Conservation (phyloP, 768 basidiomycete genomes). For the Rhizopogon vesiculosus region DNA sequence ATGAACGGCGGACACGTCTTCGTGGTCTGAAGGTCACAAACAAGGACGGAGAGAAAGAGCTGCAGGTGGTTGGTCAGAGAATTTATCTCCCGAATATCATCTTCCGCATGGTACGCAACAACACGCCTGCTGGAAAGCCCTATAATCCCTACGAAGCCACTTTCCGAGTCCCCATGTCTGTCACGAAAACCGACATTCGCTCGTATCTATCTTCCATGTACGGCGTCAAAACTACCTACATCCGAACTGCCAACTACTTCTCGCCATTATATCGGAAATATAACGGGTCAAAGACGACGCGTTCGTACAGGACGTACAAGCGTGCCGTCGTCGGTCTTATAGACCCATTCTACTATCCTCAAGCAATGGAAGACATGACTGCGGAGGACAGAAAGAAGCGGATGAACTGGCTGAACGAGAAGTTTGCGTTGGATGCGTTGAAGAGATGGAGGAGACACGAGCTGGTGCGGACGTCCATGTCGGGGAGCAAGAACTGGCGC, state of each 20-base stretch:
- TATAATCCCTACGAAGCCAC: constrained; percentile 97
- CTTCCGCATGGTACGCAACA: constrained; percentile 80
- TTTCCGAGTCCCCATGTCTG: constrained; percentile 82
- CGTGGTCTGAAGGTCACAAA: constrained; percentile 55
- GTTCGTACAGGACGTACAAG: constrained; percentile 66
- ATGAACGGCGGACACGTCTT: constrained; percentile 56
- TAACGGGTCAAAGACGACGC: constrained; percentile 22
- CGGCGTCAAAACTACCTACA: constrained; percentile 85
- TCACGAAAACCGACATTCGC: constrained; percentile 91
- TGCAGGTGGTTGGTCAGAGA: constrained; percentile 68
- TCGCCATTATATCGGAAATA: constrained; percentile 40
- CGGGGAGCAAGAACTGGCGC: constrained; percentile 31
- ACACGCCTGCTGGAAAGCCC: constrained; percentile 66
- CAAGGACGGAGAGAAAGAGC: constrained; percentile 35
- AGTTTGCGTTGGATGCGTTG: constrained; percentile 42
- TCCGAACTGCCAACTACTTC: constrained; percentile 90
- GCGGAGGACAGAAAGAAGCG: constrained; percentile 47
- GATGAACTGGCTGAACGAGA: constrained; percentile 58
- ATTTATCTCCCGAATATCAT: constrained; percentile 89
- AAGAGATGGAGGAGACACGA: constrained; percentile 28
- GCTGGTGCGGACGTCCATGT: constrained; percentile 31
- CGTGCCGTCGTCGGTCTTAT: constrained; percentile 88
- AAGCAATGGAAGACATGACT: constrained; percentile 72
- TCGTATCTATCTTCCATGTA: constrained; percentile 84
- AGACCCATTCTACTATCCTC: constrained; percentile 93